A percentile compares a stretch with the other conserved stretches of the same genome.
Evolutionary conservation across 768 basidiomycete genomes (phyloP).

Genomic region (Clathrus columnatus): DNA sequence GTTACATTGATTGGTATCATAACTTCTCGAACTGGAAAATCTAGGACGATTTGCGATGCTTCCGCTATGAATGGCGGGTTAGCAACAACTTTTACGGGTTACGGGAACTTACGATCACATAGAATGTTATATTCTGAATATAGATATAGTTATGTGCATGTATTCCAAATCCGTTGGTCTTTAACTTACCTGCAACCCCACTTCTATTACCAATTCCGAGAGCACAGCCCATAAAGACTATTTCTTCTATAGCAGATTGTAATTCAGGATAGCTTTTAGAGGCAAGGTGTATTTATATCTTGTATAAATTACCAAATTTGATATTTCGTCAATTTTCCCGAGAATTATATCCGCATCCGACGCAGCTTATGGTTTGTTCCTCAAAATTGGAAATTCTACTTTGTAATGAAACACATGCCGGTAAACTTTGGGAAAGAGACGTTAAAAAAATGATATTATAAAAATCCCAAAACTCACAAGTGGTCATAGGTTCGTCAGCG

Average conservation of each 20-base stretch:
- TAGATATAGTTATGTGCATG: too few species aligned
- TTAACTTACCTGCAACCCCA: constrained; percentile 57
- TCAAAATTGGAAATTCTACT: neutral
- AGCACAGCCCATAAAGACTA: constrained; percentile 90
- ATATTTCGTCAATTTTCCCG: constrained; percentile 1
- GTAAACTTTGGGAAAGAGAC: neutral
- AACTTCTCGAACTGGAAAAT: constrained; percentile 53
- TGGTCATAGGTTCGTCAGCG: constrained; percentile 87
- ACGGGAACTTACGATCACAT: constrained; percentile 57
- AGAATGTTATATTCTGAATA: constrained; percentile 66
- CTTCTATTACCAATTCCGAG: constrained; percentile 78
- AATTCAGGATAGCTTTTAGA: constrained; percentile 45
- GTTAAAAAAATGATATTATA: neutral
- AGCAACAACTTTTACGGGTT: neutral
- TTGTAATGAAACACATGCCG: neutral
- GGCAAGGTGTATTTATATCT: too few species aligned
- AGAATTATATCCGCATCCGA: constrained; percentile 8
- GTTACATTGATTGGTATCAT: constrained; percentile 89
- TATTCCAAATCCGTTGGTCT: too few species aligned
- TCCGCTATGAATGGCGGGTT: too few species aligned
- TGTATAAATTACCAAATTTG: neutral
- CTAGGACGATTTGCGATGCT: constrained; percentile 72
- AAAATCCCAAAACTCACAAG: constrained; percentile 26
- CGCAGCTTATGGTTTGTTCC: constrained; percentile 2
- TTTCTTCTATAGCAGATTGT: constrained; percentile 48